Conservation (phyloP, 345 rosid genomes). For the Cardamine occulta region DNA sequence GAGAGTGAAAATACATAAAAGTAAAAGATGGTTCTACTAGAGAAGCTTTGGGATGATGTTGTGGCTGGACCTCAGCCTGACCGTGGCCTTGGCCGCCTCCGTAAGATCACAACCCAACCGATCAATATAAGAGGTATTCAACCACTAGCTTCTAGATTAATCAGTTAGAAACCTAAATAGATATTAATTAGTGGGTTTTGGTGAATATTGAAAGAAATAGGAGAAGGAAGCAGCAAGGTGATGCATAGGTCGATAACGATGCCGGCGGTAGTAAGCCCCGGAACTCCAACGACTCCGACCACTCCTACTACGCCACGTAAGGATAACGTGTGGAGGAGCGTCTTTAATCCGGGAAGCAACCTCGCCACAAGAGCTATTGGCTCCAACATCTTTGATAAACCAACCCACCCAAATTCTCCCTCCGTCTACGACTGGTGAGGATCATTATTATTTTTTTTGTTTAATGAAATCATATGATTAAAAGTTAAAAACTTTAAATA, state of each 20-base stretch:
- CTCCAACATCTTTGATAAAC: slow-evolving; percentile 73
- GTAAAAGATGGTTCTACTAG: slow-evolving; percentile 55
- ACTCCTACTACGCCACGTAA: slow-evolving; percentile 75
- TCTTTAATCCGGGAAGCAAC: slow-evolving; percentile 95
- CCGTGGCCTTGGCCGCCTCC: slow-evolving; percentile 78
- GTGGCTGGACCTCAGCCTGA: slow-evolving; percentile 95
- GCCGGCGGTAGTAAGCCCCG: slow-evolving; percentile 56
- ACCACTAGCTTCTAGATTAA: neutral
- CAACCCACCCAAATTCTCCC: slow-evolving; percentile 79
- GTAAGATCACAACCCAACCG: slow-evolving; percentile 68
- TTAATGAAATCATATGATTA: neutral
- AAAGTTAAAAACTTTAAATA: neutral
- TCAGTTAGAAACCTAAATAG: neutral
- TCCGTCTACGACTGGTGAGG: slow-evolving; percentile 91
- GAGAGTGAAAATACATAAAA: slow-evolving; percentile 5
- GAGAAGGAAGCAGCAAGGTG: slow-evolving; percentile 56
- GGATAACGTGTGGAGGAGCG: slow-evolving; percentile 98
- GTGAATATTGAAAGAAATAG: slow-evolving; percentile 37
- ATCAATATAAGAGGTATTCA: slow-evolving; percentile 52
- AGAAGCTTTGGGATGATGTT: slow-evolving; percentile 89
- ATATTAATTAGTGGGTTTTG: neutral
- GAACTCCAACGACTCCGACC: slow-evolving; percentile 65
- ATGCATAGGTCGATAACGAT: slow-evolving; percentile 61
- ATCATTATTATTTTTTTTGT: neutral
- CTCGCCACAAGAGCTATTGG: slow-evolving; percentile 79